phyloP scores from a whole-genome alignment of 2,329 filamentous ascomycete genomes.

The Calonectria fujianensis region DNA sequence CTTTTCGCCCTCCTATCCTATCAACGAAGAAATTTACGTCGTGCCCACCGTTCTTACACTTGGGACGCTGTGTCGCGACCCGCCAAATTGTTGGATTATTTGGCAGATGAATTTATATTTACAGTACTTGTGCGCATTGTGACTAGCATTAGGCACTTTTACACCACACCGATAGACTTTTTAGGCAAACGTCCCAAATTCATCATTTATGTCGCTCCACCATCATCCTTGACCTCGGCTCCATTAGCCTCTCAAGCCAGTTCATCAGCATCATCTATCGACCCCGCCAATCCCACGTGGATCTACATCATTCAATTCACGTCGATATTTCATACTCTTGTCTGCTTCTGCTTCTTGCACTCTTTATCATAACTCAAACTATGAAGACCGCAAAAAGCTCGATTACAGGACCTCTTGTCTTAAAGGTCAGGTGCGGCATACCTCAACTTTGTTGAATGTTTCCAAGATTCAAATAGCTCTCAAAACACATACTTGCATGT shows the following conservation, averaged over 20 bases:
- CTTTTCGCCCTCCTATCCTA: too few species aligned
- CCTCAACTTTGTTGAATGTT: neutral
- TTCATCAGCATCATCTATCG: neutral
- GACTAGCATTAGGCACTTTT: neutral
- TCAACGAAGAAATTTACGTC: too few species aligned
- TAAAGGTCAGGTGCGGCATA: neutral
- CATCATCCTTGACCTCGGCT: neutral
- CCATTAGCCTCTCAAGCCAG: neutral
- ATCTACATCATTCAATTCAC: neutral
- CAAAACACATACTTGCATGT: neutral
- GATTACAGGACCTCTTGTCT: neutral
- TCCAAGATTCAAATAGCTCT: neutral
- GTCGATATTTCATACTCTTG: neutral
- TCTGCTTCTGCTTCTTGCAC: neutral
- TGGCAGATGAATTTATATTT: neutral
- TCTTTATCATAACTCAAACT: neutral
- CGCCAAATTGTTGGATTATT: neutral
- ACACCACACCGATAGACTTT: neutral
- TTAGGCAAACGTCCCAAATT: neutral
- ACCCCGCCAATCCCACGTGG: fast-evolving
- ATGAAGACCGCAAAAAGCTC: neutral
- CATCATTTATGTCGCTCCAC: neutral
- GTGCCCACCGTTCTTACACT: too few species aligned
- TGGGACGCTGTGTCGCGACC: too few species aligned
- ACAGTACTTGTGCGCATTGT: neutral